A percentile compares a stretch with the other conserved stretches of the same genome.
Evolutionary conservation across 2,329 filamentous ascomycete genomes (phyloP).

Genomic region (Hypoxylon sp.): DNA sequence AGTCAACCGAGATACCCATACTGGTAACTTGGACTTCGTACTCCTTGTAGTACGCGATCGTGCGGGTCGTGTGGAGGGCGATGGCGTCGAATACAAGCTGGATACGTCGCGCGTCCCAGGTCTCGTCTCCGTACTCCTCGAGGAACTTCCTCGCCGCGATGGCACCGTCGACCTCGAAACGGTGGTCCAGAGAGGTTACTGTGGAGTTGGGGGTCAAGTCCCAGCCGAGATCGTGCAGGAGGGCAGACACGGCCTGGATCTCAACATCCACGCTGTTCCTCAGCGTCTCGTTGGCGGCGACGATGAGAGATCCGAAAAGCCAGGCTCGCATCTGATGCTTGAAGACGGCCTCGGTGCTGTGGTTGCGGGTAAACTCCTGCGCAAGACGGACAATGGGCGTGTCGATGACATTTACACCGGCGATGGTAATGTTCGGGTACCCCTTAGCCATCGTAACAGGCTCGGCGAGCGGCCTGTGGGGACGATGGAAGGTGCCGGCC

Average conservation of each 20-base stretch:
- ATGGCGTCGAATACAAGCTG: conserved; percentile 46
- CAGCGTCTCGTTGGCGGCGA: conserved; percentile 42
- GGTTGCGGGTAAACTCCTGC: conserved; percentile 32
- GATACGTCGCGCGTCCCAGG: conserved; percentile 39
- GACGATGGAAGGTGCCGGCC: neutral
- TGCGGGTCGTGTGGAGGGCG: conserved; percentile 45
- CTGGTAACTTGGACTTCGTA: conserved; percentile 39
- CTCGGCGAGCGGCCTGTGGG: conserved; percentile 6
- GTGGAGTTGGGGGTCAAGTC: conserved; percentile 41
- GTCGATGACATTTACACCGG: conserved; percentile 44
- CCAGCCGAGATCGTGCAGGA: conserved; percentile 48
- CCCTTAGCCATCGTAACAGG: conserved; percentile 23
- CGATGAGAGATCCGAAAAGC: conserved; percentile 43
- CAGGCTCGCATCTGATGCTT: conserved; percentile 44
- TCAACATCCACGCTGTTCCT: conserved; percentile 41
- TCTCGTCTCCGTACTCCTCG: conserved; percentile 34
- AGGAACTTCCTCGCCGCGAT: conserved; percentile 44
- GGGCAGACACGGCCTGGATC: conserved; percentile 39
- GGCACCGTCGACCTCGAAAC: conserved; percentile 48
- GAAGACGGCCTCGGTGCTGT: conserved; percentile 40
- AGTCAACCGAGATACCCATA: conserved; percentile 44
- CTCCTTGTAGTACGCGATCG: conserved; percentile 44
- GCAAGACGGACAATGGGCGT: conserved; percentile 43
- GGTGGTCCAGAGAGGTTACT: conserved; percentile 39
- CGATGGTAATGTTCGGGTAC: conserved; percentile 41